Evolutionary conservation across 1,284 basidiomycete genomes (phyloP).

Genomic region (Waitea zeae): DNA sequence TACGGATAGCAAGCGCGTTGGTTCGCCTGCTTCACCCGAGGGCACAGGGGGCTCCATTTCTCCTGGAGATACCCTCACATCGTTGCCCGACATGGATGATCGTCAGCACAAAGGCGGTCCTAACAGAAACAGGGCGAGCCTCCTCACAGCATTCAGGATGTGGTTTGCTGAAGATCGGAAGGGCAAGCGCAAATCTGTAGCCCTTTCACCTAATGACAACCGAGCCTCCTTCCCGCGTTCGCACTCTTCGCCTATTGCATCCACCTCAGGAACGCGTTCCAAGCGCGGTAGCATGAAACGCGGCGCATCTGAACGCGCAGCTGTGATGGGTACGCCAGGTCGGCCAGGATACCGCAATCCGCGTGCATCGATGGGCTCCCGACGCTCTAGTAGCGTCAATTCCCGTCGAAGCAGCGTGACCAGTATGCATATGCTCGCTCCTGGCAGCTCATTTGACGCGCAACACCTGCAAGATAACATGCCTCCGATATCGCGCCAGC

Average conservation of each 20-base stretch:
- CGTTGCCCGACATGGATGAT: constrained; percentile 35
- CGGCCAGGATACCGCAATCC: constrained; percentile 16
- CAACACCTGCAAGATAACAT: constrained; percentile 23
- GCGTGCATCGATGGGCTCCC: constrained; percentile 51
- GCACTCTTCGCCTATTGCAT: background rate
- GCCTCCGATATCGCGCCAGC: constrained; percentile 17
- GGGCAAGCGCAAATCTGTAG: constrained; percentile 45
- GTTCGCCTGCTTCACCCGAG: constrained; percentile 15
- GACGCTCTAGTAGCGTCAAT: constrained; percentile 69
- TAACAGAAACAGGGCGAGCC: constrained; percentile 43
- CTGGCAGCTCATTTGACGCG: constrained; percentile 42
- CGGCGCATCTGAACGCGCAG: constrained; percentile 18
- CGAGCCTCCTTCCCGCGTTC: background rate
- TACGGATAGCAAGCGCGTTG: constrained; percentile 18
- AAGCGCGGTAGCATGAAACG: background rate
- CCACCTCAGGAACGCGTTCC: background rate
- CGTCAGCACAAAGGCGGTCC: constrained; percentile 14
- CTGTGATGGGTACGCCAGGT: constrained; percentile 15
- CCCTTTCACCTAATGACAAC: constrained; percentile 7
- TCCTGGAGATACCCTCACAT: constrained; percentile 31
- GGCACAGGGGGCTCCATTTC: constrained; percentile 26
- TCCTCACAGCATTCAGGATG: constrained; percentile 53
- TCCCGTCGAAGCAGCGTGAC: constrained; percentile 56
- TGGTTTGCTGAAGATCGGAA: constrained; percentile 74
- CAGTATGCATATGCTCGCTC: constrained; percentile 34